Percentiles rank a stretch among this genome's conserved stretches.
phyloP scores from a whole-genome alignment of 257 asterid genomes.

The Fraxinus quadrangulata region DNA sequence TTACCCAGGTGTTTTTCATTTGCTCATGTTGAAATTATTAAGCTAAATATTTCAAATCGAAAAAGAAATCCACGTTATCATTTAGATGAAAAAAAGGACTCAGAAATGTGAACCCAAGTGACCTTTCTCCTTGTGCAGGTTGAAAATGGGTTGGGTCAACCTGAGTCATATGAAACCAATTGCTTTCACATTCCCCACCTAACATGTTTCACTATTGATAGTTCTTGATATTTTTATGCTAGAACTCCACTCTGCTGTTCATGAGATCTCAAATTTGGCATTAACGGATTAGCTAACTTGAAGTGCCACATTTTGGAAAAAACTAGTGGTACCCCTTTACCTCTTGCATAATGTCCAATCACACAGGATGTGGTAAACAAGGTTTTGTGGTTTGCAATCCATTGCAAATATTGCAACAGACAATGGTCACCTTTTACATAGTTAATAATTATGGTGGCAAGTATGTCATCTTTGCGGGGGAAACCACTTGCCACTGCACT shows the following conservation, averaged over 20 bases:
- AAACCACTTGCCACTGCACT: neutral
- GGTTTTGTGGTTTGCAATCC: neutral
- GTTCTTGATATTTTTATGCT: neutral
- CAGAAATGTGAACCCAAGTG: neutral
- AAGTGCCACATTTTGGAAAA: neutral
- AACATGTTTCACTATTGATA: neutral
- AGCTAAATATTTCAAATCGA: no score
- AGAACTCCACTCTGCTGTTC: neutral
- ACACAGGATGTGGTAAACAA: neutral
- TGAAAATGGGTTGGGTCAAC: neutral
- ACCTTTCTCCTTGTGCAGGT: neutral
- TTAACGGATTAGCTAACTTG: neutral
- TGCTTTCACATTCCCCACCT: neutral
- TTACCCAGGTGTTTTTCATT: constrained; percentile 71
- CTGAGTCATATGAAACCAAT: neutral
- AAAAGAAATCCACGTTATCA: no score
- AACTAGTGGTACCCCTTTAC: neutral
- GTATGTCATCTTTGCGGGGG: neutral
- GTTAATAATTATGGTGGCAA: neutral
- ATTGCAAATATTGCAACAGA: neutral
- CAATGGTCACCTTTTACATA: neutral
- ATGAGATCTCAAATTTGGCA: neutral
- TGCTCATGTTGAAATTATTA: neutral
- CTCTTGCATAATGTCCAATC: neutral
- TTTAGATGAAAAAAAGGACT: no score